Evolutionary conservation across 768 basidiomycete genomes (phyloP).

Genomic region (Suillus placidus): DNA sequence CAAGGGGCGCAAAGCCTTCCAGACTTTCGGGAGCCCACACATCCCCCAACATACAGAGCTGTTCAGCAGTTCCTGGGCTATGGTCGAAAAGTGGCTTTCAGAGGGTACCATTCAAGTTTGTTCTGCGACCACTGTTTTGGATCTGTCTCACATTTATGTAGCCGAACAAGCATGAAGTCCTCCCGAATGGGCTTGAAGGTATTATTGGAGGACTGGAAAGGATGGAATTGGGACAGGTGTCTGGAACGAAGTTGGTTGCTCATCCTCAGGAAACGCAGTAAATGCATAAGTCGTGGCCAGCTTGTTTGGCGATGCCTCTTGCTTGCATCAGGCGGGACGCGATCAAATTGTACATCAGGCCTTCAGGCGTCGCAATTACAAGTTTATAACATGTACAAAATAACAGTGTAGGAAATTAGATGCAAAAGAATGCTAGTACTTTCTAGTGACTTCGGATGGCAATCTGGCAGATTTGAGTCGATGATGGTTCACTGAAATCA

Average conservation of each 20-base stretch:
- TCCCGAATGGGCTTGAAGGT: conserved; percentile 43
- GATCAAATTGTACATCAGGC: neutral
- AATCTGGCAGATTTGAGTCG: too few species aligned
- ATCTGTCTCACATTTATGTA: conserved; percentile 17
- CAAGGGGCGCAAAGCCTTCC: conserved; percentile 22
- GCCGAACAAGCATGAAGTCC: conserved; percentile 46
- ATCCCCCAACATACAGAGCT: conserved; percentile 21
- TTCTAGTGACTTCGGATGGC: too few species aligned
- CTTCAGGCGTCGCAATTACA: neutral
- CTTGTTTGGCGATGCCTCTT: neutral
- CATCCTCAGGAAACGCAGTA: conserved; percentile 41
- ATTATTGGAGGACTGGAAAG: conserved; percentile 39
- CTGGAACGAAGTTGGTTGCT: conserved; percentile 46
- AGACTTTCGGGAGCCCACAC: conserved; percentile 28
- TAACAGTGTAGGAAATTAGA: neutral
- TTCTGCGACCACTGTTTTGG: neutral
- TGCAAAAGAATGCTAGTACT: neutral
- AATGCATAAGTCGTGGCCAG: conserved; percentile 1
- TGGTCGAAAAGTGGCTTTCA: conserved; percentile 28
- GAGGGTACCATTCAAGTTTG: conserved; percentile 31
- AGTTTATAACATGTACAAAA: neutral
- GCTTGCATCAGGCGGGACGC: neutral
- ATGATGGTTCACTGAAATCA: neutral
- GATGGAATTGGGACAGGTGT: conserved; percentile 40
- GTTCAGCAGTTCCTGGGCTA: conserved; percentile 21